Conservation (phyloP, 805 yeast species). For the Monosporozyma unispora region DNA sequence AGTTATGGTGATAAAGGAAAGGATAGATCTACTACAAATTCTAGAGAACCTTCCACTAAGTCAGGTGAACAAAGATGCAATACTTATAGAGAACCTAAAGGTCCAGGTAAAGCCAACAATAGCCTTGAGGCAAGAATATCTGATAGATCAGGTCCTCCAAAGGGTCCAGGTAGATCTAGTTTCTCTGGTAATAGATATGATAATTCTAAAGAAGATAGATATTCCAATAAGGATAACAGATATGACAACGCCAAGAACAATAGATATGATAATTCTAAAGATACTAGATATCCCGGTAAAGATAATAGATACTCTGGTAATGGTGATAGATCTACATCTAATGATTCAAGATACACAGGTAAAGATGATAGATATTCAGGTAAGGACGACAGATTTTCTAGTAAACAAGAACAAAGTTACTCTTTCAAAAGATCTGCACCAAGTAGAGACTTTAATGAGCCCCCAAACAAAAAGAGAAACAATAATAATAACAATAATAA, state of each 20-base stretch:
- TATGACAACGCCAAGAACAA: background rate
- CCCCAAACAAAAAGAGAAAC: background rate
- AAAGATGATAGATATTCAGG: background rate
- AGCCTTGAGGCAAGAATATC: background rate
- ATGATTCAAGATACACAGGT: background rate
- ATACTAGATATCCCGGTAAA: background rate
- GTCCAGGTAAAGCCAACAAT: background rate
- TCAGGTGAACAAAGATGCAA: background rate
- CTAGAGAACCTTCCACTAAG: slow-evolving; percentile 5
- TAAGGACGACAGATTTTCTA: background rate
- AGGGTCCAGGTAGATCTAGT: background rate
- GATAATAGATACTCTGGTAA: background rate
- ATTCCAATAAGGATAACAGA: background rate
- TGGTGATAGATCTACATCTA: background rate
- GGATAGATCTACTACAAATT: slow-evolving; percentile 4
- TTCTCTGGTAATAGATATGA: background rate
- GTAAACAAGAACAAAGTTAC: background rate
- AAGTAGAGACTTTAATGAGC: background rate
- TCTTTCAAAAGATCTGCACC: background rate
- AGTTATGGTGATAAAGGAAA: background rate
- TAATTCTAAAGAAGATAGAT: background rate
- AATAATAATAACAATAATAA: background rate
- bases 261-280: background rate
- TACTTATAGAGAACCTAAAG: background rate
- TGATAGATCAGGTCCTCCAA: background rate